Evolutionary conservation across 208 protist species (phyloP), one percentile per base, ranked within the genome.

Genomic region (Balamuthia mandrillaris): DNA sequence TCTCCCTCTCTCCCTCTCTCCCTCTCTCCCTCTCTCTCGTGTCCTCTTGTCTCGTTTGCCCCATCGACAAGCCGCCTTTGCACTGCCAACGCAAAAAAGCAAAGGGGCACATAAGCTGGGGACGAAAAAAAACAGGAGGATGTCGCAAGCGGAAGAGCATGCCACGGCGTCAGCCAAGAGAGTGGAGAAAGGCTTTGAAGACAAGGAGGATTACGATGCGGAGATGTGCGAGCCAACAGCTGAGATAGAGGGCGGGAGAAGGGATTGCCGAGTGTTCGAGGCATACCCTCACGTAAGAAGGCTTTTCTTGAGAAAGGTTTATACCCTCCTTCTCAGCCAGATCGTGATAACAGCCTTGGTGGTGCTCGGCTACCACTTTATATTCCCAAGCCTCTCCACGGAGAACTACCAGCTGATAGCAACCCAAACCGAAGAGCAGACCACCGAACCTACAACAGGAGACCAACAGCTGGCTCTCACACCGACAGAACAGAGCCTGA

Each of bases 211-310:
- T 18, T n/a, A 54, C 14, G 14, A 54, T 54, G 47, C 47, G 47
- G 18, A 54, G 47, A 39, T 47, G 6, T 7, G 39, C 16, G 61
- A 68, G 35, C 37, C 61, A 7, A 39, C 61, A 1, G 61, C 39
- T 45, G 61, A 68, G 61, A 37, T 68, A 10, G 39, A 68, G 6
- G 61, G 61, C 24, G 42, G 18, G 14, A 47, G 66, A 24, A n/a
- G n/a, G 1, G 66, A 75, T 16, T 75, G 66, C 24, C 54, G 47
- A 39, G 66, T 75, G 21, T 75, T 75, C 41, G 66, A 75, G 66
- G 66, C 66, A n/a, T 75, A 75, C 41, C 66, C 66, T 18, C 42
- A 75, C 24, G 44, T 75, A 6, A 75, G 24, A 45, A 75, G 37
- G 16, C 27, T 29, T 4, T 75, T 75, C 24, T 56, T 75, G 9